Conservation (phyloP, 139 green algal genomes). For the Gonium pectorale region DNA sequence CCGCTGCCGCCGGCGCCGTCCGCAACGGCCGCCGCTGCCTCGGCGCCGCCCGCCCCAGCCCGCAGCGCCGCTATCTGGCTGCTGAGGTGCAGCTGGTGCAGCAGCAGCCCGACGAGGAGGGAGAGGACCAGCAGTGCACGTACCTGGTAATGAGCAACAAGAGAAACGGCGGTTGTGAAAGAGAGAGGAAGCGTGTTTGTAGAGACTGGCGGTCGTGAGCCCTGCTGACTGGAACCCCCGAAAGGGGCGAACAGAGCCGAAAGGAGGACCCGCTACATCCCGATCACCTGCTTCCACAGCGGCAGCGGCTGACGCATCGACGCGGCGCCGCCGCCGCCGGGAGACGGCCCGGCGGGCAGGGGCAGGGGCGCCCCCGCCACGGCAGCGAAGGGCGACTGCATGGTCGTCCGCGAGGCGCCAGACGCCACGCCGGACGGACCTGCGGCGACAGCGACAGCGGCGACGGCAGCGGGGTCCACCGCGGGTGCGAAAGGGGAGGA, state of each 20-base stretch:
- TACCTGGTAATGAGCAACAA: background rate
- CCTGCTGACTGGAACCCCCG: background rate
- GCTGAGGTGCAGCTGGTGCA: conserved; percentile 22
- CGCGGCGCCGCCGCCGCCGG: background rate
- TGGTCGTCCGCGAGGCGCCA: background rate
- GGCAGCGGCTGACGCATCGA: background rate
- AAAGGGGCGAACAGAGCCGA: background rate
- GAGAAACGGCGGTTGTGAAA: background rate
- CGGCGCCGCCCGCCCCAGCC: too few species aligned
- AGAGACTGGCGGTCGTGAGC: background rate
- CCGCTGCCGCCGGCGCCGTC: too few species aligned
- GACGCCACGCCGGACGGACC: background rate
- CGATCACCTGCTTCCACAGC: conserved; percentile 22
- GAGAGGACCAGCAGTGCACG: conserved; percentile 33
- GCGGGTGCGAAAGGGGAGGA: too few species aligned
- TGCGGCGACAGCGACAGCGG: background rate
- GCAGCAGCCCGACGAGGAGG: background rate
- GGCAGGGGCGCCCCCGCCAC: background rate
- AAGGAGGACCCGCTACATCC: background rate
- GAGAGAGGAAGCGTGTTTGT: background rate
- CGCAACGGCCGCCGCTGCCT: too few species aligned
- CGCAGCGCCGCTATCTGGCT: background rate
- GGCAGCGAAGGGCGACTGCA: conserved; percentile 1
- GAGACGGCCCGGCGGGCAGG: background rate
- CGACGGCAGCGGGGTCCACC: background rate